phyloP scores from a whole-genome alignment of 495 filamentous ascomycete genomes.

The Lophiotrema nucula region DNA sequence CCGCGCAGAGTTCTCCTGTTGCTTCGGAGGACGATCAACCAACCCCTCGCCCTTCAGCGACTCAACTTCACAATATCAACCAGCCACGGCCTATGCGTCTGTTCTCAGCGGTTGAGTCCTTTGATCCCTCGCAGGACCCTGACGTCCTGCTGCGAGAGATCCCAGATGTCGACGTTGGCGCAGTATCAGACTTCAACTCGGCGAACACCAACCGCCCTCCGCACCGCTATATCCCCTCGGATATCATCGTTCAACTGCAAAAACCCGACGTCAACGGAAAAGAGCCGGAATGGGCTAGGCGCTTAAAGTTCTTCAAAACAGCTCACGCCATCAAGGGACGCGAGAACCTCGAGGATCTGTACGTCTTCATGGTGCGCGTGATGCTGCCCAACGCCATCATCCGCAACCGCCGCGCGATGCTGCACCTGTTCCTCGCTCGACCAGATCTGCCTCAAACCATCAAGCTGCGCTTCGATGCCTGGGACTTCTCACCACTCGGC shows the following conservation, averaged over 20 bases:
- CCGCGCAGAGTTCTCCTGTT: too few species aligned
- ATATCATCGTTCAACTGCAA: background rate
- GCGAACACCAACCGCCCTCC: background rate
- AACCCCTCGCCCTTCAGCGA: too few species aligned
- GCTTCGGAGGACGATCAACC: too few species aligned
- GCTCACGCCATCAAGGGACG: background rate
- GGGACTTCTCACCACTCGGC: background rate
- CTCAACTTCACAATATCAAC: too few species aligned
- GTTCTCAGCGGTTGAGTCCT: too few species aligned
- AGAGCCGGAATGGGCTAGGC: background rate
- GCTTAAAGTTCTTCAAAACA: background rate
- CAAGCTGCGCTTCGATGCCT: conserved; percentile 15
- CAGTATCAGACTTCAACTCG: background rate
- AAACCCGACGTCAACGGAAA: background rate
- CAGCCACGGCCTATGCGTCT: too few species aligned
- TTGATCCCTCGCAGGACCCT: too few species aligned
- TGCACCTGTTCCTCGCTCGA: background rate
- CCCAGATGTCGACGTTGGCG: too few species aligned
- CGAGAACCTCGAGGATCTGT: conserved; percentile 14
- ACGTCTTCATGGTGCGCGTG: conserved; percentile 13
- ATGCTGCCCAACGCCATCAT: conserved; percentile 11
- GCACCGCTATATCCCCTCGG: background rate
- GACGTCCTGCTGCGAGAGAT: too few species aligned
- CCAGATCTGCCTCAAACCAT: background rate
- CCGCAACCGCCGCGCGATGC: background rate